Conservation (phyloP, 148 eudicot species). For the Pharnaceum exiguum region DNA sequence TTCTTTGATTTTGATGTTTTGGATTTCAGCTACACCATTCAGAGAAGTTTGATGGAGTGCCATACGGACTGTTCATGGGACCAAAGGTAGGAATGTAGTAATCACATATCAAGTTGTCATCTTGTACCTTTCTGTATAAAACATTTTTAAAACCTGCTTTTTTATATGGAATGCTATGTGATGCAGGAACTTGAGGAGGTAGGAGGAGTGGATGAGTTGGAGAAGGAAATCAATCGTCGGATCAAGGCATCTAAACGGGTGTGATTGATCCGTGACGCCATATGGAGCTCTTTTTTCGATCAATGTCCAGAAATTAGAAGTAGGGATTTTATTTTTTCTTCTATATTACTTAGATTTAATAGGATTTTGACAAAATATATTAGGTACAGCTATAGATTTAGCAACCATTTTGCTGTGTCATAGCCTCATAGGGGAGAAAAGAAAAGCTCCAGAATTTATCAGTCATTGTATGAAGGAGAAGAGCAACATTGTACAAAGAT, state of each 20-base stretch:
- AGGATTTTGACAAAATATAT: neutral
- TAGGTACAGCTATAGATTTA: neutral
- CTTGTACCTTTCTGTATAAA: neutral
- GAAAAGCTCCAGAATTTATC: no score
- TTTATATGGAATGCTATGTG: slow-evolving; percentile 12
- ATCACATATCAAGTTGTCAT: neutral
- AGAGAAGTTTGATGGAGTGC: slow-evolving; percentile 91
- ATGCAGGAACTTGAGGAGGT: slow-evolving; percentile 90
- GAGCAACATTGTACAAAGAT: no score
- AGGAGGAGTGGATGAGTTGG: slow-evolving; percentile 82
- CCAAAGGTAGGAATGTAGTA: slow-evolving; percentile 52
- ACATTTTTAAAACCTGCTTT: neutral
- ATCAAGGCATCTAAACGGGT: slow-evolving; percentile 46
- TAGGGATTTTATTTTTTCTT: neutral
- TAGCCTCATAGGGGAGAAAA: no score
- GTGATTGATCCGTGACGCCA: slow-evolving; percentile 21
- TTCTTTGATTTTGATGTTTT: slow-evolving; percentile 36
- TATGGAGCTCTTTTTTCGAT: neutral
- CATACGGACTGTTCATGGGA: slow-evolving; percentile 93
- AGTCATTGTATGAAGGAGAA: no score
- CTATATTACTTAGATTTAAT: neutral
- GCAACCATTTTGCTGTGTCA: no score
- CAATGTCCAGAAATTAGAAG: slow-evolving; percentile 1
- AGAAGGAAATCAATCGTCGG: slow-evolving; percentile 70
- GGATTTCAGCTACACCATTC: slow-evolving; percentile 75